Base-by-base conservation (phyloP, 2,329 filamentous ascomycete genomes). In the Aspergillus aculeatus region DNA sequence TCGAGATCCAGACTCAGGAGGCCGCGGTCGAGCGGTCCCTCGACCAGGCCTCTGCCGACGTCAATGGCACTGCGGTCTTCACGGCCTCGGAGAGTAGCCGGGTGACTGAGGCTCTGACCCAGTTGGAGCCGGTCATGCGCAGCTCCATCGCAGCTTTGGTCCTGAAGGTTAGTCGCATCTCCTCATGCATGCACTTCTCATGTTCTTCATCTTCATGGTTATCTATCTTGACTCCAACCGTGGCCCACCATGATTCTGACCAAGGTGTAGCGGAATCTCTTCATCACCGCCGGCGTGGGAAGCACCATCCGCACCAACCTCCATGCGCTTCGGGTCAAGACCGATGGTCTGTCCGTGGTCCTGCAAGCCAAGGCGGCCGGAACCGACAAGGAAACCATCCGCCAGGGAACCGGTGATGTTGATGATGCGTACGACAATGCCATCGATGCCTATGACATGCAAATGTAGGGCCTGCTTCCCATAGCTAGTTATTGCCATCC, bases 361-460 rank as follows among this genome's bases (percentile, higher is more conserved):
- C 44, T 55, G 41, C 53, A 55, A 19, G 16, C 26, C 19, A 55
- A 55, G 41, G 53, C 53, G 10, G 23, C 12, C 26, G 53, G 41
- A 12, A 2, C 53, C n/a, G 53, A 55, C 29, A 48, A 47, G 53
- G 53, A 55, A 9, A 55, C 53, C 29, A 55, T 55, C 5, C 53
- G 53, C 14, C 53, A 35, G 44, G 53, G 53, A 14, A 55, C 53
- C 6, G 53, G 41, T 5, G 53, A 55, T 47, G 53, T 55, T 4
- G 53, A 55, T 24, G 53, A 55, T 67, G 24, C 63, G 48, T 21
- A 52, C 54, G 54, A 62, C 23, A 24, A 49, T n/a, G 41, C 56
- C n/a, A 56, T 62, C 38, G 48, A 51, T 57, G 24, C 48, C 3
- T 47, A 57, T 51, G 55, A 51, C 4, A 29, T 29, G 12, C 53